These are phyloP conservation scores for Ceratopteris richardii DNA, from an alignment of 75 land plant genomes.

Conservation along the genomic window DNA sequence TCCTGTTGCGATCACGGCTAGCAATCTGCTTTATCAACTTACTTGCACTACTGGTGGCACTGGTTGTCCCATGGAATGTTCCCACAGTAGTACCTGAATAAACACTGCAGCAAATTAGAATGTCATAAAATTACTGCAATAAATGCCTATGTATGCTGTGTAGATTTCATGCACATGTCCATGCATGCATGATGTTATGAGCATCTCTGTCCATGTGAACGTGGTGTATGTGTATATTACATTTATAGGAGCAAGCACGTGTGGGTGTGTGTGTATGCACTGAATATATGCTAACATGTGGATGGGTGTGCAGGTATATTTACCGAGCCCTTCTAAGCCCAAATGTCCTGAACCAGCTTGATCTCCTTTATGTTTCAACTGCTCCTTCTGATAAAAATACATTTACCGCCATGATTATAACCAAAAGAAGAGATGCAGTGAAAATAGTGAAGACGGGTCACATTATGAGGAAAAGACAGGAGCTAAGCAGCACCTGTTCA, in stretches of 20 bases:
- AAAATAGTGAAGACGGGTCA: no score
- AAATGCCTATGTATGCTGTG: no score
- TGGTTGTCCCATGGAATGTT: conserved; percentile 47
- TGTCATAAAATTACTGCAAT: no score
- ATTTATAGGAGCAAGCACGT: no score
- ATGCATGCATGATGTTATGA: no score
- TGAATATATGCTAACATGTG: neutral
- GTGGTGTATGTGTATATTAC: no score
- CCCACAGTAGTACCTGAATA: conserved; percentile 16
- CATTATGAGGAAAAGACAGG: no score
- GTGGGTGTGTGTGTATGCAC: no score
- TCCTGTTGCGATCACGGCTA: conserved; percentile 61
- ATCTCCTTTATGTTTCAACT: conserved; percentile 5
- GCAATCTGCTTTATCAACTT: conserved; percentile 51
- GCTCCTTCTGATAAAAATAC: conserved; percentile 1
- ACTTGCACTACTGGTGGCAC: conserved; percentile 58
- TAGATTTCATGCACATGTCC: no score
- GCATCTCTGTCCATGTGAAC: no score
- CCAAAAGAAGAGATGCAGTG: no score
- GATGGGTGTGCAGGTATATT: neutral
- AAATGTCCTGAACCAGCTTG: neutral
- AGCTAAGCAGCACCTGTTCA: neutral
- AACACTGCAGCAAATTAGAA: neutral
- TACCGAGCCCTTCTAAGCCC: conserved; percentile 1
- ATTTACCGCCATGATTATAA: neutral